A percentile compares a stretch with the other conserved stretches of the same genome.
These are phyloP conservation scores for Gaertneriomyces semiglobifer DNA, from an alignment of 192 early-diverging fungal genomes.

Conservation along the genomic window DNA sequence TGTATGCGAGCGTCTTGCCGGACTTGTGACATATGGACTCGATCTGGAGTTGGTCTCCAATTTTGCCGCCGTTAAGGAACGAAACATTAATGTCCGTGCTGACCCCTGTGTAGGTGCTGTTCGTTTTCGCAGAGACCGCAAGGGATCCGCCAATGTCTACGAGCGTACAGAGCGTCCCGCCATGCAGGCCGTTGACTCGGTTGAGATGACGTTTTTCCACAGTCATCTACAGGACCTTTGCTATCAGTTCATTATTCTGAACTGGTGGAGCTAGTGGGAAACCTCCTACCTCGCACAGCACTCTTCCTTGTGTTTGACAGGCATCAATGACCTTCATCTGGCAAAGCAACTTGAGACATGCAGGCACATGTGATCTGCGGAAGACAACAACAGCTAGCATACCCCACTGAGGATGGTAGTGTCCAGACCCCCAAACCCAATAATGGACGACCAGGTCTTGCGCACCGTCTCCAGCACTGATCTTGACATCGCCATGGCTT, in stretches of 20 bases:
- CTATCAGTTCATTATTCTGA: background rate
- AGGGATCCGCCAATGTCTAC: slow-evolving; percentile 26
- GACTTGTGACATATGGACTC: slow-evolving; percentile 19
- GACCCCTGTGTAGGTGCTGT: slow-evolving; percentile 23
- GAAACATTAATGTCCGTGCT: slow-evolving; percentile 23
- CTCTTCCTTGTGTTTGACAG: slow-evolving; percentile 13
- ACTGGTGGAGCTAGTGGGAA: background rate
- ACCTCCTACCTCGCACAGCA: slow-evolving; percentile 10
- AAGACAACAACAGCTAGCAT: too few species aligned
- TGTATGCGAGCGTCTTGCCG: slow-evolving; percentile 25
- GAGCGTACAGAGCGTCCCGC: slow-evolving; percentile 22
- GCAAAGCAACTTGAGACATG: background rate
- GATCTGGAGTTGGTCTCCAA: slow-evolving; percentile 22
- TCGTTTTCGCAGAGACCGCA: slow-evolving; percentile 16
- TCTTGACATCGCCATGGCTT: background rate
- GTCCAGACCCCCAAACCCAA: slow-evolving; percentile 16
- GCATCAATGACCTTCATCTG: slow-evolving; percentile 16
- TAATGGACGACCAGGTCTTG: slow-evolving; percentile 16
- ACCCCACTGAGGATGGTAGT: slow-evolving; percentile 8
- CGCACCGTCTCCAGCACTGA: slow-evolving; percentile 14
- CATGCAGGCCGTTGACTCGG: slow-evolving; percentile 21
- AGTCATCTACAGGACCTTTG: background rate
- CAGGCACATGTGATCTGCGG: background rate
- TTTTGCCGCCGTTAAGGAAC: slow-evolving; percentile 23
- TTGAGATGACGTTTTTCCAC: slow-evolving; percentile 29